phyloP scores from a whole-genome alignment of 768 basidiomycete species.

The Boletus bicolor region DNA sequence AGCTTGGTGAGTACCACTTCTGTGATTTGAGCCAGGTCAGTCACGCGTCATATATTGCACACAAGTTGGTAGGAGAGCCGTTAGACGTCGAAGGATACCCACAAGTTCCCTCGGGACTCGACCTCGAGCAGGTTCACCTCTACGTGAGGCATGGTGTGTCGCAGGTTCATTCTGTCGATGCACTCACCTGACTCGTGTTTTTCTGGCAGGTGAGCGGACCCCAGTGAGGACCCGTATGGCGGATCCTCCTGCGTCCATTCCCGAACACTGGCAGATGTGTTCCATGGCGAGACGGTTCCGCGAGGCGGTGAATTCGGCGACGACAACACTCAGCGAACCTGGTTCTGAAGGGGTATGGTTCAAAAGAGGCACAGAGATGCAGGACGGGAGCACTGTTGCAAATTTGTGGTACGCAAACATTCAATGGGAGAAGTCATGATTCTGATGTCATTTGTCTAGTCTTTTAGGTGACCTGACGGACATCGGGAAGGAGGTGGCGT shows the following conservation, averaged over 20 bases:
- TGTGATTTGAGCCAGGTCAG: not conserved
- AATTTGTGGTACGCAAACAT: constrained; percentile 58
- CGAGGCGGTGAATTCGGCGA: constrained; percentile 38
- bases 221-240: constrained; percentile 69
- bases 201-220: constrained; percentile 61
- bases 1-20: constrained; percentile 12
- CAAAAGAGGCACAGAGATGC: constrained; percentile 51
- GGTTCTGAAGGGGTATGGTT: constrained; percentile 33
- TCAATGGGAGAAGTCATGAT: not conserved
- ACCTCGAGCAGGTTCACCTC: constrained; percentile 69
- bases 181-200: not conserved
- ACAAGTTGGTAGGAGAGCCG: constrained; percentile 38
- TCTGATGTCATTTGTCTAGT: constrained; percentile 33
- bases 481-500: constrained; percentile 57
- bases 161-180: not conserved
- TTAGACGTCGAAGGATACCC: constrained; percentile 64
- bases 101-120: constrained; percentile 49
- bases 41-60: not conserved
- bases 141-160: constrained; percentile 71
- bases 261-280: constrained; percentile 69
- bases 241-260: constrained; percentile 59
- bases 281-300: constrained; percentile 50
- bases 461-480: constrained; percentile 53
- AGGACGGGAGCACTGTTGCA: constrained; percentile 49
- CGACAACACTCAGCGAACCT: constrained; percentile 7